Evolutionary conservation across 1,284 basidiomycete genomes (phyloP).

Genomic region (Porodaedalea pini): DNA sequence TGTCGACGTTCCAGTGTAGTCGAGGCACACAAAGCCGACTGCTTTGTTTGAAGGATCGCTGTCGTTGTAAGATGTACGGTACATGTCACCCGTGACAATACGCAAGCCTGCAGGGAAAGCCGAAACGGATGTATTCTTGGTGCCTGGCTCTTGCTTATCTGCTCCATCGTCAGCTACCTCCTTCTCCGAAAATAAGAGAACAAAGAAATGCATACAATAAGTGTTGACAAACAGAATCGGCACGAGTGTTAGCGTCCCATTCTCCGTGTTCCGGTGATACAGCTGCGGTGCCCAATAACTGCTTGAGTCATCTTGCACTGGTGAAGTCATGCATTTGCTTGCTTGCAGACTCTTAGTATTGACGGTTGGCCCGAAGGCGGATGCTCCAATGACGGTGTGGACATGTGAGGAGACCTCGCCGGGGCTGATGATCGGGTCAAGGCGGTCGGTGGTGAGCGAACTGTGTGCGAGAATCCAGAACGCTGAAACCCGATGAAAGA

Average conservation of each 20-base stretch:
- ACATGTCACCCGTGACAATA: conserved; percentile 41
- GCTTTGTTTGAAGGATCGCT: conserved; percentile 38
- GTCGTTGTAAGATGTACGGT: conserved; percentile 33
- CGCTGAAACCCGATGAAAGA: neutral
- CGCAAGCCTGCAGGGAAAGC: conserved; percentile 26
- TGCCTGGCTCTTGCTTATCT: neutral
- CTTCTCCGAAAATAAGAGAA: neutral
- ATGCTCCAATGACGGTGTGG: conserved; percentile 42
- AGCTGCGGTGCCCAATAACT: conserved; percentile 15
- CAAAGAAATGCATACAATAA: conserved; percentile 4
- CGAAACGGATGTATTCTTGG: conserved; percentile 5
- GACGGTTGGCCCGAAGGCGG: conserved; percentile 37
- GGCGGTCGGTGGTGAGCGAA: conserved; percentile 36
- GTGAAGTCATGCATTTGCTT: conserved; percentile 41
- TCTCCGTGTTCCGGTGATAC: neutral
- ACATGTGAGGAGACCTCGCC: conserved; percentile 39
- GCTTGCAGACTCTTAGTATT: conserved; percentile 32
- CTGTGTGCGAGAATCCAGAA: conserved; percentile 12
- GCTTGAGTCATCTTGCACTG: conserved; percentile 39
- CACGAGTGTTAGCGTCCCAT: neutral
- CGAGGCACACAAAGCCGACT: conserved; percentile 40
- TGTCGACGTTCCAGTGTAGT: conserved; percentile 30
- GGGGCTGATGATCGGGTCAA: conserved; percentile 40
- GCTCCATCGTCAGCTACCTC: no score
- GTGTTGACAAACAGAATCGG: conserved; percentile 7